Evolutionary conservation across 139 green algal species (phyloP).

Genomic region (Picochlorum sp.): DNA sequence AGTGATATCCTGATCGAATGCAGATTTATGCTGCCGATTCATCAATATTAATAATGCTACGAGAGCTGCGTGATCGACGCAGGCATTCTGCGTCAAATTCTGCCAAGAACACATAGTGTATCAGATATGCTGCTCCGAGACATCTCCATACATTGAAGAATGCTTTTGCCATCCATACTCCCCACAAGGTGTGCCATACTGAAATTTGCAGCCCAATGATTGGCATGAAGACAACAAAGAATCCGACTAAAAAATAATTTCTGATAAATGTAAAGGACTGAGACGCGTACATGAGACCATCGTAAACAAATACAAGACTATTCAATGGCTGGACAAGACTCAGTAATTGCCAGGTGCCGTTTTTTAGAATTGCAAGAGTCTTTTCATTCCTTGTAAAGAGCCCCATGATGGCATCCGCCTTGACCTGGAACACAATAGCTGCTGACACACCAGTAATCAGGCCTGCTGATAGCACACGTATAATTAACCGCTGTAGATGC

Average conservation of each 20-base stretch:
- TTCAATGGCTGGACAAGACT: slow-evolving; percentile 48
- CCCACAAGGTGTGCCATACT: slow-evolving; percentile 21
- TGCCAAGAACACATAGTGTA: slow-evolving; percentile 29
- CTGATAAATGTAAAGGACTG: slow-evolving; percentile 48
- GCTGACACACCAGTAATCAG: slow-evolving; percentile 13
- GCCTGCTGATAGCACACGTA: slow-evolving; percentile 35
- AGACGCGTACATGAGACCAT: slow-evolving; percentile 51
- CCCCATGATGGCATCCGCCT: slow-evolving; percentile 14
- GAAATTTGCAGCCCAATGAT: slow-evolving; percentile 18
- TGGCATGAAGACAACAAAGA: slow-evolving; percentile 44
- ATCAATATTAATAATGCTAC: not conserved
- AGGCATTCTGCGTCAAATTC: slow-evolving; percentile 11
- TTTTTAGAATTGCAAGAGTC: slow-evolving; percentile 7
- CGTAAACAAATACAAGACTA: slow-evolving; percentile 51
- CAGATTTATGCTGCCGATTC: too few relatives aligned
- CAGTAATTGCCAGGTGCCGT: slow-evolving; percentile 37
- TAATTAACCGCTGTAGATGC: slow-evolving; percentile 27
- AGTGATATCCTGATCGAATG: too few relatives aligned
- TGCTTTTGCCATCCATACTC: slow-evolving; percentile 43
- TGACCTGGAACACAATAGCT: slow-evolving; percentile 14
- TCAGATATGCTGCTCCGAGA: slow-evolving; percentile 32
- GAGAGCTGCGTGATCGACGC: not conserved
- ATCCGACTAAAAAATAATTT: slow-evolving; percentile 37
- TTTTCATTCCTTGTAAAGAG: slow-evolving; percentile 37
- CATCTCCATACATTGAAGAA: slow-evolving; percentile 47